Conservation (phyloP, 768 basidiomycete species). For the Cystobasidiopsis lactophilus region DNA sequence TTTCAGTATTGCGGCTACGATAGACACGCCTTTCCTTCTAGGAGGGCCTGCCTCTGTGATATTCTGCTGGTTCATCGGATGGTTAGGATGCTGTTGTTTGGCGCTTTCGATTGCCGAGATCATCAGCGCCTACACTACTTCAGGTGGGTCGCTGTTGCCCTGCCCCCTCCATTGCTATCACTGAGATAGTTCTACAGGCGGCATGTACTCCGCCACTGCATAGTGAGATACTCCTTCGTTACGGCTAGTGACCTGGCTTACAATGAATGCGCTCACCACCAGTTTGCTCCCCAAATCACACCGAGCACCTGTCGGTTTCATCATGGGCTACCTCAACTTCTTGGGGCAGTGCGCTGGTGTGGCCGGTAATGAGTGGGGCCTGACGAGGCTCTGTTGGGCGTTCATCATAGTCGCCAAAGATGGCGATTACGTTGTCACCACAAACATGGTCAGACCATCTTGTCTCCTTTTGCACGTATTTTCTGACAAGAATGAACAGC, state of each 20-base stretch:
- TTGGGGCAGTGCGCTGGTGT: conserved; percentile 66
- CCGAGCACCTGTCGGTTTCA: conserved; percentile 25
- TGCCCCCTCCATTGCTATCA: too few species aligned
- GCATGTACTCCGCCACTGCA: too few species aligned
- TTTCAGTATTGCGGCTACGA: conserved; percentile 26
- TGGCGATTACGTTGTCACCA: conserved; percentile 35
- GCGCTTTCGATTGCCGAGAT: conserved; percentile 19
- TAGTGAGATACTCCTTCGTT: too few species aligned
- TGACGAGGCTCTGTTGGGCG: conserved; percentile 30
- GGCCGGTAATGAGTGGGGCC: conserved; percentile 46
- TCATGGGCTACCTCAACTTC: conserved; percentile 40
- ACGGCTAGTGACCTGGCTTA: too few species aligned
- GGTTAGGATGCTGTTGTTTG: conserved; percentile 15
- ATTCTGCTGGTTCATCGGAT: conserved; percentile 22
- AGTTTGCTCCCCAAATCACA: conserved; percentile 25
- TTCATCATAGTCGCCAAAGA: conserved; percentile 43
- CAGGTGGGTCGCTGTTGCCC: too few species aligned
- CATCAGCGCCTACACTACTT: conserved; percentile 29
- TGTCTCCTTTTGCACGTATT: too few species aligned
- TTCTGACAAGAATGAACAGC: too few species aligned
- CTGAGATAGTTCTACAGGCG: too few species aligned
- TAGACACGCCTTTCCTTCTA: conserved; percentile 26
- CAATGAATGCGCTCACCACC: too few species aligned
- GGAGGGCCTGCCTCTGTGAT: conserved; percentile 28
- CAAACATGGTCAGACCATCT: too few species aligned